These are phyloP conservation scores for Phytophthora citricola DNA, from an alignment of 352 stramenopile species.

Conservation along the genomic window DNA sequence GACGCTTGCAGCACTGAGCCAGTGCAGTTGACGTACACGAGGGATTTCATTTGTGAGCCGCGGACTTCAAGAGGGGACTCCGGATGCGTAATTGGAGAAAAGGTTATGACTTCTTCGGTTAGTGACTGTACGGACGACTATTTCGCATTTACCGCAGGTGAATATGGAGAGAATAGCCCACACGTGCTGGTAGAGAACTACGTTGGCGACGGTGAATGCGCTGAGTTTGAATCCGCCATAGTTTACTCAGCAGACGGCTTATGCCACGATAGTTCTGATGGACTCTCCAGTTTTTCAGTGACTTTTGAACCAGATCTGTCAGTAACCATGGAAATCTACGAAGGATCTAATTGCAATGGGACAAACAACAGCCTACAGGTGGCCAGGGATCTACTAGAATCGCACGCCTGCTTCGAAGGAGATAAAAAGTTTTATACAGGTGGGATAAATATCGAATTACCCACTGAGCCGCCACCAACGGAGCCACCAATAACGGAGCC, in stretches of 20 bases:
- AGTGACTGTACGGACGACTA: conserved; percentile 2
- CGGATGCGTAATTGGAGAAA: background rate
- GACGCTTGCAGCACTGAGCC: background rate
- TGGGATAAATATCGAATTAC: background rate
- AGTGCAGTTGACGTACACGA: conserved; percentile 4
- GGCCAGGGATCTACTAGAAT: background rate
- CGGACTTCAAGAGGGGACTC: background rate
- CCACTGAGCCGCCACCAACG: too few species aligned
- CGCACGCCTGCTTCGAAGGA: conserved; percentile 1
- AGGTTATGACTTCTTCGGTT: background rate
- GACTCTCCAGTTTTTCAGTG: conserved; percentile 8
- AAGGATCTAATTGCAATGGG: background rate
- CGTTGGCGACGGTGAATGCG: conserved; percentile 3
- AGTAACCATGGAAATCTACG: background rate
- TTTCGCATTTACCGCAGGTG: background rate
- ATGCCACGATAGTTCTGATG: conserved; percentile 10
- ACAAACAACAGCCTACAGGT: background rate
- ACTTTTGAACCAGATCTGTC: conserved; percentile 1
- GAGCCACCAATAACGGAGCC: too few species aligned
- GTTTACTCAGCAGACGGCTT: conserved; percentile 6
- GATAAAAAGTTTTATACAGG: background rate
- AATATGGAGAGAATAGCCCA: background rate
- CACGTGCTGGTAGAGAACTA: conserved; percentile 3
- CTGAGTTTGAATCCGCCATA: background rate
- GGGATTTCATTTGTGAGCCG: conserved; percentile 6